Conservation (phyloP, 2,329 filamentous ascomycete genomes). For the Neurospora crassa region DNA sequence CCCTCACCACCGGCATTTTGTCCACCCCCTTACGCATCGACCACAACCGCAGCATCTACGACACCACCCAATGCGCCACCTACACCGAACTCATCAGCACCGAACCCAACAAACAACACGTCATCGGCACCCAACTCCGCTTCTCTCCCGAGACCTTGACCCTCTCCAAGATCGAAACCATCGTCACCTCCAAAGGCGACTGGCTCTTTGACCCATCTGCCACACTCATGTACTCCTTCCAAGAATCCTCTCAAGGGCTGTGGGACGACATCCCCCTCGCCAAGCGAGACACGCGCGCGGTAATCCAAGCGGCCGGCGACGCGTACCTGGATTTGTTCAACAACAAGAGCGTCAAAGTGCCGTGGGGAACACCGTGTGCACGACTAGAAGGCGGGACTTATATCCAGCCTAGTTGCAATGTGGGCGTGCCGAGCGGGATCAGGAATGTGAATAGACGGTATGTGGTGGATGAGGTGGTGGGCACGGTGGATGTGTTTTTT, state of each 20-base stretch:
- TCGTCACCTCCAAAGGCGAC: conserved; percentile 26
- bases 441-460: conserved; percentile 17
- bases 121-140: conserved; percentile 28
- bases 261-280: conserved; percentile 25
- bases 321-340: conserved; percentile 28
- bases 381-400: conserved; percentile 28
- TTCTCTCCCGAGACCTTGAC: conserved; percentile 15
- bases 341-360: conserved; percentile 27
- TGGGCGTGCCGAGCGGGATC: conserved; percentile 25
- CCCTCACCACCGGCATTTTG: conserved; percentile 23
- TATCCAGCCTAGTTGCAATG: conserved; percentile 24
- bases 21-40: conserved; percentile 24
- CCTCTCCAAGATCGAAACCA: conserved; percentile 21
- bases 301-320: conserved; percentile 27
- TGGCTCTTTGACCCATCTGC: conserved; percentile 30
- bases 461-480: conserved; percentile 18
- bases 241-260: conserved; percentile 23
- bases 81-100: conserved; percentile 28
- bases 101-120: conserved; percentile 23
- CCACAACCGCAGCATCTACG: conserved; percentile 27
- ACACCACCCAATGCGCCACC: conserved; percentile 28
- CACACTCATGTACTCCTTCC: conserved; percentile 25
- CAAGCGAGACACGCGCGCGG: conserved; percentile 23
- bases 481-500: conserved; percentile 16
- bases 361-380: conserved; percentile 28